Base-by-base conservation (phyloP, 352 stramenopile genomes). In the Blastocystis sp. region DNA sequence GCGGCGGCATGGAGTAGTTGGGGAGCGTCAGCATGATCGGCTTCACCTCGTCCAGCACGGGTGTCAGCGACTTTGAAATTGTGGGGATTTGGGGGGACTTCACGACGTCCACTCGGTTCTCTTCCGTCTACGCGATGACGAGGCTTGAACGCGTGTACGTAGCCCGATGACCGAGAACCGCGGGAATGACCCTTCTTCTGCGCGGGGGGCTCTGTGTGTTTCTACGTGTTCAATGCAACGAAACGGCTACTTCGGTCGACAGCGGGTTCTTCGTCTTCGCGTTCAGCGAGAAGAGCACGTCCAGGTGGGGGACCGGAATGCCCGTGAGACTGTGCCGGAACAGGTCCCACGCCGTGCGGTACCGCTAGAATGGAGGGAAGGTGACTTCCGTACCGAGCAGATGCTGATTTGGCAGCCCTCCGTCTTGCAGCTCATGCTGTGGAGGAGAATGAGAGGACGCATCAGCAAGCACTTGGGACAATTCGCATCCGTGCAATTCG, bases 361-460 rank as follows among this genome's bases (percentile, higher is more conserved):
- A 85, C 2, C 74, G 74, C 74, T 85, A 41, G 2, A 21, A 29
- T 12, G 35, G 21, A 85, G 61, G 19, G 70, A 21, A 24, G 21
- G n/a, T 50, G 45, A 39, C 2, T 26, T 16, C 2, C 24, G 19
- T 37, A 85, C 74, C 2, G 33, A 59, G 60, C 74, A 85, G 19
- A 85, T 21, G 24, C 3, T 26, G 26, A 85, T 85, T 31, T 85
- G 74, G 41, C 74, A 85, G 33, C 66, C 31, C 35, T 85, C 74
- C 13, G 45, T 26, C 31, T 62, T 85, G 31, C 74, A 85, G 41
- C 13, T 67, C 16, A 85, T 39, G 33, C 74, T 85, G 60, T 85
- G 74, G 37, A 85, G 31, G 26, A 85, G 74, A n/a, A 85, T 67
- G 35, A 85, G 51, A 21, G 74, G 74, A 69, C 74, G 74, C 10